phyloP scores from a whole-genome alignment of 177 flowering plant genomes.

The Vitis hybrid region DNA sequence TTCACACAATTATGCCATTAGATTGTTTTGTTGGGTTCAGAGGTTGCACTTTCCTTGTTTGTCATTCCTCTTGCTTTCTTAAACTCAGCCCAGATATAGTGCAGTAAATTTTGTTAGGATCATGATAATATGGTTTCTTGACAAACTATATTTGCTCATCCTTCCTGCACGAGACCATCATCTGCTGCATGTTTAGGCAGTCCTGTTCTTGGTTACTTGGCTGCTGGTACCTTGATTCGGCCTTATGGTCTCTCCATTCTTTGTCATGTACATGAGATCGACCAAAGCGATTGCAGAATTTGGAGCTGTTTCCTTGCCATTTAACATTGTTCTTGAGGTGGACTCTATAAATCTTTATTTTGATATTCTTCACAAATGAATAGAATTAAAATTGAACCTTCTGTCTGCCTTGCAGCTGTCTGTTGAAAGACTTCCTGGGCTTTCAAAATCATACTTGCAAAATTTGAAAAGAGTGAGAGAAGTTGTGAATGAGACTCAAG shows the following conservation, averaged over 20 bases:
- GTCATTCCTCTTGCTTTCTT: not conserved
- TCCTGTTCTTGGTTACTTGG: constrained; percentile 97
- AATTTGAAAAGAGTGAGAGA: no score
- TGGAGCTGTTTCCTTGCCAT: constrained; percentile 95
- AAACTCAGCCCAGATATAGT: no score
- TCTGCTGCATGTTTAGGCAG: constrained; percentile 65
- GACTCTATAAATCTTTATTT: constrained; percentile 11
- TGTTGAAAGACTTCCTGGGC: constrained; percentile 72
- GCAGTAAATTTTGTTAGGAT: not conserved
- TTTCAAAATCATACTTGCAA: no score
- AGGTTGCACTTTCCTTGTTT: not conserved
- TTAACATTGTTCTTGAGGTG: constrained; percentile 99
- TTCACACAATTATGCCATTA: not conserved
- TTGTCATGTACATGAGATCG: constrained; percentile 81
- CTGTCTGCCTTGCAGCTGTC: constrained; percentile 65
- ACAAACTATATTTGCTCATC: not conserved
- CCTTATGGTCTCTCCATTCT: constrained; percentile 98
- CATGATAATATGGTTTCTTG: not conserved
- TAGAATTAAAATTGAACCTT: constrained; percentile 3
- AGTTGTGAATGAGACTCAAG: no score
- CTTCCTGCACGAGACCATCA: not conserved
- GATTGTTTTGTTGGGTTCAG: constrained; percentile 2
- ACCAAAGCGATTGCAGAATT: constrained; percentile 99
- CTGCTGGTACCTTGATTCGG: constrained; percentile 99
- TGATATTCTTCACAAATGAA: not conserved